Evolutionary conservation across 2,329 filamentous ascomycete genomes (phyloP).

Genomic region (Trichoderma semiorbis): DNA sequence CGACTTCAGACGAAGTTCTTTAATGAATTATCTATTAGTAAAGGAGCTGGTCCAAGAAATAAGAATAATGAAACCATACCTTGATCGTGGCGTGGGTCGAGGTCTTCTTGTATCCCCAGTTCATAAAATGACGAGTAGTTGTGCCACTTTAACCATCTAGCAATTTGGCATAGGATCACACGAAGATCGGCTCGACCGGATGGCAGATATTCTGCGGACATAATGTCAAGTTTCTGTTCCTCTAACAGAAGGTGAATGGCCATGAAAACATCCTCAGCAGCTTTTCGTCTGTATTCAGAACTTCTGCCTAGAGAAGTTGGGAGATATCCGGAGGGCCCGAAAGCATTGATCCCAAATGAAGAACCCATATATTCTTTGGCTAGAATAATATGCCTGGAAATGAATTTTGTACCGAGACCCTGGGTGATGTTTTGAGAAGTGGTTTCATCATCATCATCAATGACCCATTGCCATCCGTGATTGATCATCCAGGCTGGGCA

Average conservation of each 20-base stretch:
- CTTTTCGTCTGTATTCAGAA: constrained; percentile 55
- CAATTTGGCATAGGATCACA: constrained; percentile 76
- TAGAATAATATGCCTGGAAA: constrained; percentile 52
- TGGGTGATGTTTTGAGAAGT: constrained; percentile 28
- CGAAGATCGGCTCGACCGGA: constrained; percentile 53
- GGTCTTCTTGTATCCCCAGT: constrained; percentile 50
- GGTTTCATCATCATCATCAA: constrained; percentile 49
- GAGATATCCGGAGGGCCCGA: constrained; percentile 57
- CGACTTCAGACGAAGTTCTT: constrained; percentile 32
- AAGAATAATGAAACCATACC: constrained; percentile 31
- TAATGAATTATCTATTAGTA: constrained; percentile 20
- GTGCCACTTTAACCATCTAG: constrained; percentile 74
- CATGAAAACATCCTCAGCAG: constrained; percentile 66
- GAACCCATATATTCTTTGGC: constrained; percentile 65
- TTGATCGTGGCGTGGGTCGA: constrained; percentile 37
- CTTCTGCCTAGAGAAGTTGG: constrained; percentile 56
- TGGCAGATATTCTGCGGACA: constrained; percentile 42
- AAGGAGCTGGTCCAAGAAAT: background rate
- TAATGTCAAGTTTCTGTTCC: constrained; percentile 77
- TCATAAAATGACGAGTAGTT: constrained; percentile 48
- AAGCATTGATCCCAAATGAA: constrained; percentile 51
- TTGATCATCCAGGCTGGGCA: constrained; percentile 58
- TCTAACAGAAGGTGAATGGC: constrained; percentile 84
- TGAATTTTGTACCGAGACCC: constrained; percentile 37
- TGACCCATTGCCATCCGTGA: constrained; percentile 68